These are phyloP conservation scores for Mollisia scopiformis DNA, from an alignment of 2,329 filamentous ascomycete species.

Conservation along the genomic window DNA sequence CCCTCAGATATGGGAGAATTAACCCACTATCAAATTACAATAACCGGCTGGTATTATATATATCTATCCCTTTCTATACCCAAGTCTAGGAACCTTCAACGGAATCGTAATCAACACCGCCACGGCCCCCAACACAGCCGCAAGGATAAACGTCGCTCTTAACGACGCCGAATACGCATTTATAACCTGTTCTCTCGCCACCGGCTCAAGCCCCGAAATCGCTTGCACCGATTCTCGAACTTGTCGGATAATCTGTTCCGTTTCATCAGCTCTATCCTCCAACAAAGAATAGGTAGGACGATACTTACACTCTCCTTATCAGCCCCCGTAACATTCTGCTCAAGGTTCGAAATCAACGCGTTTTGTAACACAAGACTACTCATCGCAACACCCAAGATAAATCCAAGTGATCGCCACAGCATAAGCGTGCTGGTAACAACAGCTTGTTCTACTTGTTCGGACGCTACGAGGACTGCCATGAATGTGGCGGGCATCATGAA, in stretches of 20 bases:
- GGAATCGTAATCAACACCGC: conserved; percentile 51
- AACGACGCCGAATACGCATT: conserved; percentile 56
- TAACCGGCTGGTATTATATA: too few relatives aligned
- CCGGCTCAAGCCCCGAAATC: conserved; percentile 45
- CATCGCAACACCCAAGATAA: conserved; percentile 72
- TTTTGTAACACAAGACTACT: conserved; percentile 78
- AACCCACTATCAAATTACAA: too few relatives aligned
- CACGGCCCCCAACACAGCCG: conserved; percentile 49
- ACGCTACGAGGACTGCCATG: conserved; percentile 64
- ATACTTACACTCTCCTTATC: conserved; percentile 51
- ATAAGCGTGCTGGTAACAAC: conserved; percentile 72
- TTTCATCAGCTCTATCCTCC: conserved; percentile 4
- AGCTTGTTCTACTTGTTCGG: conserved; percentile 63
- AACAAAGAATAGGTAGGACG: neutral
- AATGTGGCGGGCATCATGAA: conserved; percentile 68
- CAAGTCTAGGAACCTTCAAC: conserved; percentile 57
- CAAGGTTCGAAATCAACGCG: conserved; percentile 62
- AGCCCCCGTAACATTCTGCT: conserved; percentile 58
- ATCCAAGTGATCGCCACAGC: conserved; percentile 72
- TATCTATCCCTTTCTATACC: conserved; percentile 47
- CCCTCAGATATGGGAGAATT: too few relatives aligned
- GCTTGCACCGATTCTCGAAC: conserved; percentile 59
- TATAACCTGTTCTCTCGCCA: conserved; percentile 57
- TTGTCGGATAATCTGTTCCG: conserved; percentile 47
- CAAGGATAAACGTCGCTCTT: conserved; percentile 45